Evolutionary conservation across 2,329 filamentous ascomycete species (phyloP).

Genomic region (Fusarium buharicum): DNA sequence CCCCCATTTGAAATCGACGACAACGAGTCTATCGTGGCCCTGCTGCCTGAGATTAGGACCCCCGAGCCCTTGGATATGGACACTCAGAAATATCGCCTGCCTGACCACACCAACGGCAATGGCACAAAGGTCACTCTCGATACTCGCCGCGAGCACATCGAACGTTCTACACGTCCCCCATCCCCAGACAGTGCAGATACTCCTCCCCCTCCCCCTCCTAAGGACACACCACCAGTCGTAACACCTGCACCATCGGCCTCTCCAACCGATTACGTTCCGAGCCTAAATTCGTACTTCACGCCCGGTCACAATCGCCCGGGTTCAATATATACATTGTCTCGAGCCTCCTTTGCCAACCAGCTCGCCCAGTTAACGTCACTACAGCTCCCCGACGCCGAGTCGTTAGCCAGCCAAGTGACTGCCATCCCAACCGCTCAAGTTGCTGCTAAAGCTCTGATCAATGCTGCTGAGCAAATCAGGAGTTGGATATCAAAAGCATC

Average conservation of each 20-base stretch:
- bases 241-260: constrained; percentile 45
- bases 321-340: constrained; percentile 93
- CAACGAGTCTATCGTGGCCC: constrained; percentile 45
- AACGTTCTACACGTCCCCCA: constrained; percentile 58
- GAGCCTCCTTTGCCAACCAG: constrained; percentile 92
- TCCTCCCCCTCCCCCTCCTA: constrained; percentile 55
- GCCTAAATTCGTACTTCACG: constrained; percentile 72
- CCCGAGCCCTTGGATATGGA: constrained; percentile 70
- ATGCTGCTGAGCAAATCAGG: constrained; percentile 90
- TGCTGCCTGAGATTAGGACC: constrained; percentile 63
- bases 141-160: constrained; percentile 67
- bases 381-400: constrained; percentile 84
- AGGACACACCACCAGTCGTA: constrained; percentile 53
- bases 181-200: constrained; percentile 50
- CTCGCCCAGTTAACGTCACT: constrained; percentile 92
- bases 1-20: constrained; percentile 47
- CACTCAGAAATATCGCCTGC: constrained; percentile 78
- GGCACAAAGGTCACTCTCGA: constrained; percentile 71
- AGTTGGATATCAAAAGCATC: constrained; percentile 94
- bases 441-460: constrained; percentile 84
- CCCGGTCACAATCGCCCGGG: constrained; percentile 75
- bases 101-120: constrained; percentile 75
- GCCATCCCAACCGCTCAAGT: constrained; percentile 85
- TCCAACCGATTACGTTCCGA: constrained; percentile 59
- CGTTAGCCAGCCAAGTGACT: constrained; percentile 83